Base-by-base conservation (phyloP, 208 protist genomes). In the Acanthamoeba triangularis region DNA sequence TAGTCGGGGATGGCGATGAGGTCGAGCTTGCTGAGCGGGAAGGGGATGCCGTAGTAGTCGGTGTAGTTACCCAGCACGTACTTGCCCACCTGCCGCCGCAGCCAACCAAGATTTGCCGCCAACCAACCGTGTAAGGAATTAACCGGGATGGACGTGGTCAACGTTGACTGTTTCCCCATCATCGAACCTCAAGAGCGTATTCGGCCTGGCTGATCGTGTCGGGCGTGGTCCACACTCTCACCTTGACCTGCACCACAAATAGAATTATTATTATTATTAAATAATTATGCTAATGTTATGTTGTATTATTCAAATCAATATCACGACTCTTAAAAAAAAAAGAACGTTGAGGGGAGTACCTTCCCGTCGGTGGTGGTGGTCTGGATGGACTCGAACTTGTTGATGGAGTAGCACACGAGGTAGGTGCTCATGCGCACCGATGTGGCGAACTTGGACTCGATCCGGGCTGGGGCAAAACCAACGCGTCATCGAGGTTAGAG, bases 371-470 rank as follows among this genome's bases (percentile, higher is more conserved):
- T 94, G 11, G 96, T 97, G 13, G 23, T 44, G 30, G 28, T 96
- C 72, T 95, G 95, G 59, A 99, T 95, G 96, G 90, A 95, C 74
- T 99, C 98, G 74, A 99, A 98, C 91, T 99, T 97, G 84, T 98
- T 98, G 76, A 99, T 97, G 23, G 98, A 96, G 94, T 98, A 99
- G n/a, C 99, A 99, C 74, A 99, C 93, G 1, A 99, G 97, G 96
- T 99, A 99, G 5, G 99, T 99, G 28, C 98, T 98, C 98, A 99
- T 99, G 23, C 91, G 94, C 11, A 98, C 98, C 3, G 98, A 98
- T 3, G 96, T 96, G 5, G 97, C 95, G 96, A 99, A 99, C 87
- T 88, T 37, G 59, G 98, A 96, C 37, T n/a, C 23, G 7, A 82
- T 30, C 33, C 28, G 49, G 74, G 37, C 74, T 82, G 16, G 16